Base-by-base conservation (phyloP, 805 yeast species). In the Cyberlindnera japonica region DNA sequence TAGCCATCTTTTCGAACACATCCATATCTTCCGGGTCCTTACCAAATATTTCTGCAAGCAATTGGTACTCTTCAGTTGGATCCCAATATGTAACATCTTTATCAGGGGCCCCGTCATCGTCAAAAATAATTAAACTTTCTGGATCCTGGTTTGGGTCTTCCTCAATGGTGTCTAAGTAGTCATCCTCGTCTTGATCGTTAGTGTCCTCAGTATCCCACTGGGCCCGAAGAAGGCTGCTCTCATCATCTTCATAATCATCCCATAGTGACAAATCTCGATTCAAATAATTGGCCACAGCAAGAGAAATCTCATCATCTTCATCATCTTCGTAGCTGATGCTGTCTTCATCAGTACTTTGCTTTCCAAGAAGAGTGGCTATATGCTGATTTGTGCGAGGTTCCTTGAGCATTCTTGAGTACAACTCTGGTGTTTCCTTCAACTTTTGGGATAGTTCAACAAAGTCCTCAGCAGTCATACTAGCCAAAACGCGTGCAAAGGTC, bases 391-490 rank as follows among this genome's bases (percentile, higher is more conserved):
- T n/a, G 25, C 32, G 16, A 12, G 38, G 39, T 9, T 40, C 44
- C 15, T 33, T 41, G 17, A 21, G 20, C 33, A 37, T 13, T 20
- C 11, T 40, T 31, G 28, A 39, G 14, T 21, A 23, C 31, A 40
- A 31, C 10, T 33, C 31, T 11, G 31, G 35, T 12, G 38, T 33
- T 6, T 25, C 18, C 19, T 29, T 31, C 17, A 48, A 33, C 18
- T 18, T 13, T 3, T 45, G 48, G 5, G 54, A 42, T 41, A 50
- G 40, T 4, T 44, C 38, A 25, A 51, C 14, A 14, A 50, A 31
- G 28, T 48, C 53, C 6, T 29, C 44, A 3, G 45, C 26, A 7
- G 49, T 45, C 13, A 50, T 18, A 25, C 47, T 43, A 13, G 42
- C 40, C 31, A 50, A 38, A 3, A 43, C 40, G n/a, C 34, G 34